Evolutionary conservation across 2,329 filamentous ascomycete species (phyloP), one percentile per base, ranked within the genome.

Genomic region (Lecanoromycetidae sp.): DNA sequence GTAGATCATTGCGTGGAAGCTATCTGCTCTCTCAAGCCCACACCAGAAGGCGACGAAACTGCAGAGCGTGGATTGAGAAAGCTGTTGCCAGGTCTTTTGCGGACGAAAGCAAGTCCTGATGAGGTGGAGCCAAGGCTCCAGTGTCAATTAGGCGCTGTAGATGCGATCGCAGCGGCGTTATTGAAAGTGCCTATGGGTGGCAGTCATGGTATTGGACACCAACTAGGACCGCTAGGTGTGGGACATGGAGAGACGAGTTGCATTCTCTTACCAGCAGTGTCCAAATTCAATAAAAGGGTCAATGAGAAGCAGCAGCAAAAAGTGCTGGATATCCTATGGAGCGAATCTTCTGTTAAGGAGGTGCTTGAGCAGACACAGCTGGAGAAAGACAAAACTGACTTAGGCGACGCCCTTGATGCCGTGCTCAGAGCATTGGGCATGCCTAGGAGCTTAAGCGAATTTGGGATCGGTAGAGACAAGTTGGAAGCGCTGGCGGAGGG

Each of bases 161-260:
- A 72, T 48, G 71, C 74, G 2, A 77, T 79, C 71, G 61, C 60
- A 2, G 68, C 71, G 6, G 64, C 65, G 53, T 56, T 58, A 25
- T 60, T 57, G 3, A 67, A 62, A 0, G 64, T 66, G 19, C 60
- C 68, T n/a, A 52, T 74, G 27, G 71, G 69, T 1, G 69, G 67
- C 3, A 71, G 70, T 51, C 71, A 75, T 53, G 71, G 69, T 0
- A 74, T 75, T 48, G 71, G 71, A 2, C 71, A 74, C 55, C 70
- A 67, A 58, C 63, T 75, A 0, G 71, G 72, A 0, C 74, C 75
- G 0, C 57, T 75, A 2, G 75, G 75, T 0, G 75, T 79, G 2
- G 70, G 72, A 0, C 76, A 80, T 55, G 76, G 76, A 6, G 75
- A 77, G 58, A 80, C 75, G 20, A 76, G 71, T 54, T 80, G 70